Percentiles rank a stretch among this genome's conserved stretches.
These are phyloP conservation scores for Aristolochia californica DNA, from an alignment of 164 flowering plant genomes.

Conservation along the genomic window DNA sequence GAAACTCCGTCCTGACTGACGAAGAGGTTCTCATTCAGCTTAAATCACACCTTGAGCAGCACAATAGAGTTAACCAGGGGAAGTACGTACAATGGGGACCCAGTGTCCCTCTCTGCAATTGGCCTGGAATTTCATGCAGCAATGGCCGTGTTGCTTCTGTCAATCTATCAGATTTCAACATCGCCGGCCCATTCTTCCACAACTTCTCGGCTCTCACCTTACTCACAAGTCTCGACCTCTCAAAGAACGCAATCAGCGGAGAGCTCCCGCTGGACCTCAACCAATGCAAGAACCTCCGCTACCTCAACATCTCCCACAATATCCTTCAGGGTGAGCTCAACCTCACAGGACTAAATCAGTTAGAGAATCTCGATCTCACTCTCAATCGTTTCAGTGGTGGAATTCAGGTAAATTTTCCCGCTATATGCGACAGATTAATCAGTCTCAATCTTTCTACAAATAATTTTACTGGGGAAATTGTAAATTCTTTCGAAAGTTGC, in stretches of 20 bases:
- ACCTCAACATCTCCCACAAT: constrained; percentile 69
- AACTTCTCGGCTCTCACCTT: constrained; percentile 62
- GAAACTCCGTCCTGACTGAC: constrained; percentile 37
- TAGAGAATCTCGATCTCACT: constrained; percentile 60
- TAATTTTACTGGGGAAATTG: constrained; percentile 42
- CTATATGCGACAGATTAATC: constrained; percentile 33
- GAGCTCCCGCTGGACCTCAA: constrained; percentile 42
- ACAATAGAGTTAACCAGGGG: constrained; percentile 38
- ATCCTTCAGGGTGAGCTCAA: constrained; percentile 39
- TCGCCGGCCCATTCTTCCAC: constrained; percentile 34
- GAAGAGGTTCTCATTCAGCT: constrained; percentile 34
- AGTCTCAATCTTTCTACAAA: constrained; percentile 50
- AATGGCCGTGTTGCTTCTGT: constrained; percentile 35
- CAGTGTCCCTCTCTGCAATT: constrained; percentile 30
- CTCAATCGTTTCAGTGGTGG: constrained; percentile 44
- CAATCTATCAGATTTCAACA: constrained; percentile 25
- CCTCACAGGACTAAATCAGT: constrained; percentile 33
- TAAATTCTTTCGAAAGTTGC: constrained; percentile 37
- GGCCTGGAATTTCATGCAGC: constrained; percentile 54
- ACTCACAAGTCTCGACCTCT: constrained; percentile 52
- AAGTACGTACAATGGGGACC: constrained; percentile 38
- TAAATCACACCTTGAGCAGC: constrained; percentile 26
- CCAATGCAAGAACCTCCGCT: constrained; percentile 31
- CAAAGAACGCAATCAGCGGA: constrained; percentile 50
- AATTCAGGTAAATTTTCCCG: constrained; percentile 34